Percentiles rank a stretch among this genome's conserved stretches.
Evolutionary conservation across 148 eudicot species (phyloP).

Genomic region (Tetragonia tetragonoides): DNA sequence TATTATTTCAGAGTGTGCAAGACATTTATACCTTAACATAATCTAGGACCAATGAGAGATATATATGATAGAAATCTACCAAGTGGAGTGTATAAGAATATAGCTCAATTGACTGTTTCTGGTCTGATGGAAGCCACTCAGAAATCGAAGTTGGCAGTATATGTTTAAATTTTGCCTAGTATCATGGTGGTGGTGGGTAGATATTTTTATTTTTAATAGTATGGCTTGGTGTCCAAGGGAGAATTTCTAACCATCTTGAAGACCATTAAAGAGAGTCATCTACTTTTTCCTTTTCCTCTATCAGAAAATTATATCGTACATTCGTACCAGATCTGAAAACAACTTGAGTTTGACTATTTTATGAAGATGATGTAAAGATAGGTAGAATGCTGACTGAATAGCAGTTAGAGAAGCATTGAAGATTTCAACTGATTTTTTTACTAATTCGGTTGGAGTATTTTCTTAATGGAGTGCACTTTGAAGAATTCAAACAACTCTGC

Average conservation of each 20-base stretch:
- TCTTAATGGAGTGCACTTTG: conserved; percentile 6
- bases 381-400: background rate
- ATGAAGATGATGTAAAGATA: background rate
- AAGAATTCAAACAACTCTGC: background rate
- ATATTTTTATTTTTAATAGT: background rate
- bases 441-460: background rate
- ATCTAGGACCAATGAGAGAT: background rate
- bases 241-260: background rate
- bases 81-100: background rate
- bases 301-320: background rate
- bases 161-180: background rate
- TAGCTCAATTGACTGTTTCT: conserved; percentile 1
- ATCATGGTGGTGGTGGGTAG: background rate
- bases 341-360: background rate
- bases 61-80: background rate
- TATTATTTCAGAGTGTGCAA: too few relatives aligned
- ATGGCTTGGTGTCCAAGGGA: conserved; percentile 5
- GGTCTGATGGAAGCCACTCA: background rate
- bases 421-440: conserved; percentile 1
- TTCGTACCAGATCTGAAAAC: background rate
- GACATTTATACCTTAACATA: too few relatives aligned
- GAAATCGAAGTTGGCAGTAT: background rate
- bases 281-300: conserved; percentile 5
- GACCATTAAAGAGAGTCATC: background rate
- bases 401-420: background rate